These are phyloP conservation scores for Ganoderma boninense DNA, from an alignment of 1,284 basidiomycete genomes.

Conservation along the genomic window DNA sequence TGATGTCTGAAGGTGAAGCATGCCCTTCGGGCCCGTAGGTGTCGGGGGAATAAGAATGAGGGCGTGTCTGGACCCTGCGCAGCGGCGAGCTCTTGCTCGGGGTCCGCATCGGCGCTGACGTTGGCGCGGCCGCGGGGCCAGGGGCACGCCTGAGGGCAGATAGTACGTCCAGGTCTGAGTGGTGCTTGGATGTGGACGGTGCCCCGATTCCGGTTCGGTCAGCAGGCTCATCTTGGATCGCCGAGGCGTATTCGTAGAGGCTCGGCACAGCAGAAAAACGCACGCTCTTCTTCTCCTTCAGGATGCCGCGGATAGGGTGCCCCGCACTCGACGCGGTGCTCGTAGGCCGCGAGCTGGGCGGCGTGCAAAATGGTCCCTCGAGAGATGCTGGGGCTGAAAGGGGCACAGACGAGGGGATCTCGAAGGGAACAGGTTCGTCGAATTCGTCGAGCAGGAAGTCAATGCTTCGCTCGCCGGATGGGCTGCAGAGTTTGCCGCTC, in stretches of 20 bases:
- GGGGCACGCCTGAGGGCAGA: constrained; percentile 11
- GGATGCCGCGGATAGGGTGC: constrained; percentile 42
- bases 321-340: constrained; percentile 36
- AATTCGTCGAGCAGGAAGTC: constrained; percentile 19
- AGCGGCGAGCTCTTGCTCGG: constrained; percentile 28
- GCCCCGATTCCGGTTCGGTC: neutral
- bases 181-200: constrained; percentile 5
- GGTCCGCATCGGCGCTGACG: neutral
- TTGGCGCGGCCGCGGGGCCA: neutral
- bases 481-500: constrained; percentile 20
- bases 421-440: constrained; percentile 38
- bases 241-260: constrained; percentile 32
- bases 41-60: constrained; percentile 15
- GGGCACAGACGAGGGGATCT: constrained; percentile 22
- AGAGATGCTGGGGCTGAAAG: neutral
- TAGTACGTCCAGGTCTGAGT: constrained; percentile 11
- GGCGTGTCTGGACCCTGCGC: constrained; percentile 16
- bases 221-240: neutral
- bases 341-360: constrained; percentile 29
- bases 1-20: constrained; percentile 1
- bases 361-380: constrained; percentile 25
- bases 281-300: constrained; percentile 47
- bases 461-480: constrained; percentile 19
- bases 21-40: neutral
- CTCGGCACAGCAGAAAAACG: constrained; percentile 44